Base-by-base conservation (phyloP, 129 eudicot species). In the Flaveria robusta region DNA sequence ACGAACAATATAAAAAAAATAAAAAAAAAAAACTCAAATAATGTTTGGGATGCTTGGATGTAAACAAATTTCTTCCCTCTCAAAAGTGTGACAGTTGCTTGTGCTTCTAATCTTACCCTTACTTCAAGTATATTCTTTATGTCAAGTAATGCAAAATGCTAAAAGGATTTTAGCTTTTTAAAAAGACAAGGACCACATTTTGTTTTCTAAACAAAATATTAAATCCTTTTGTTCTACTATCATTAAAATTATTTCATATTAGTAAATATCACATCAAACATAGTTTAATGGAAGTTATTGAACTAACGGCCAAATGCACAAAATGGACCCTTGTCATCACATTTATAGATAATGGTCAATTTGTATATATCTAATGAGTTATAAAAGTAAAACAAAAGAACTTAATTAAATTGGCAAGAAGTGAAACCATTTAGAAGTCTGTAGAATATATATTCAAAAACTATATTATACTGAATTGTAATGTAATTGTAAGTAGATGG, bases 31-130 rank as follows among this genome's bases (percentile, higher is more conserved):
- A 47, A 12, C 52, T 47, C 16, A 2, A 47, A 47, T 47, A 10
- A 9, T 9, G 39, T 34, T 8, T 9, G 49, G n/a, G 13, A 10
- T 8, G 13, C 49, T 47, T 47, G 52, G 52, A 47, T 47, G 52
- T 47, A 18, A 47, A 47, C 52, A 14, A 47, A 47, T 47, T 5
- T 13, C 52, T 3, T 13, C 52, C 3, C 16, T 47, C n/a, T 47
- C 52, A 47, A 13, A 47, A 47, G 52, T 47, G 3, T 47, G n/a
- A 47, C 24, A n/a, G 10, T 54, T 54, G 60, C 60, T 15, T 56
- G 64, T 29, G 68, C 5, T 29, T 63, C 18, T 63, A 62, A 63
- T 14, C 68, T 27, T 29, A 42, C 68, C 68, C 42, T 27, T n/a
- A n/a, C n/a, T n/a, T 63, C 41, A 24, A 60, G 66, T 11, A 60